Evolutionary conservation across 495 filamentous ascomycete species (phyloP).

Genomic region (Oidiodendron maius): DNA sequence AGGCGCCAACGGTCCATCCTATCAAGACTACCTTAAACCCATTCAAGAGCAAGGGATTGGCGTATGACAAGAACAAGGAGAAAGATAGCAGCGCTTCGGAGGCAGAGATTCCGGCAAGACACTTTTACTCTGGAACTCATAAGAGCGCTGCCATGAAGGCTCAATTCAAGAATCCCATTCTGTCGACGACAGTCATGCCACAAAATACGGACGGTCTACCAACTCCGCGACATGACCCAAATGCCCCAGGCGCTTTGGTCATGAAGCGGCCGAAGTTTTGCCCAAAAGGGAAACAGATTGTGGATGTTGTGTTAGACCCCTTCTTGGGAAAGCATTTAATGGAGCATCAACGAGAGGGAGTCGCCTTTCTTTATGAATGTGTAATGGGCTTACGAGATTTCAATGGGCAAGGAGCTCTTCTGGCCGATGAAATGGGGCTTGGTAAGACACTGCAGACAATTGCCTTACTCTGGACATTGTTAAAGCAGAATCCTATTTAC

Average conservation of each 20-base stretch:
- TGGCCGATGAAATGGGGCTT: constrained; percentile 81
- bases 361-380: constrained; percentile 77
- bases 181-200: constrained; percentile 46
- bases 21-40: constrained; percentile 3
- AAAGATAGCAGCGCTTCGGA: not conserved
- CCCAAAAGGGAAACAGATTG: constrained; percentile 61
- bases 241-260: constrained; percentile 54
- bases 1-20: not conserved
- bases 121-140: constrained; percentile 18
- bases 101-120: constrained; percentile 16
- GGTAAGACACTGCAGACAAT: constrained; percentile 81
- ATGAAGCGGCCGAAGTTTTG: constrained; percentile 55
- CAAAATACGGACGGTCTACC: constrained; percentile 36
- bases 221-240: constrained; percentile 62
- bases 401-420: constrained; percentile 67
- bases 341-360: constrained; percentile 71
- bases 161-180: constrained; percentile 55
- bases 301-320: constrained; percentile 79
- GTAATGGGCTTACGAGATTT: constrained; percentile 74
- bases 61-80: not conserved
- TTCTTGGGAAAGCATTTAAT: constrained; percentile 60
- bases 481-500: constrained; percentile 74
- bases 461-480: constrained; percentile 68
- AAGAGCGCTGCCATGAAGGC: constrained; percentile 16
- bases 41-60: not conserved